These are phyloP conservation scores for Neurospora hispaniola DNA, from an alignment of 495 filamentous ascomycete species.

Conservation along the genomic window DNA sequence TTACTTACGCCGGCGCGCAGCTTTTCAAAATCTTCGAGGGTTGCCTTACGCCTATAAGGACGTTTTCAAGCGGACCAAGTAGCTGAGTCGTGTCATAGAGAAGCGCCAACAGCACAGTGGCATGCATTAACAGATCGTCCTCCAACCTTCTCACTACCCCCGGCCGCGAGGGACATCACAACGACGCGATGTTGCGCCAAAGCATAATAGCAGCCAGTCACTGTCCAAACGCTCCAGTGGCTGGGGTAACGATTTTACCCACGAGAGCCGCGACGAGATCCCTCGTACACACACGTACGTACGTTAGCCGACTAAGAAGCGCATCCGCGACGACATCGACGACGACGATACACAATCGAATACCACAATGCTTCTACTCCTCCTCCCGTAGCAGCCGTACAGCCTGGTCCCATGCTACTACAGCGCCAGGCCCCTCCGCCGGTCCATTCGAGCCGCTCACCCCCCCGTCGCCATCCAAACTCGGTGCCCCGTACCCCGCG, in stretches of 20 bases:
- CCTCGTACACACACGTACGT: not conserved
- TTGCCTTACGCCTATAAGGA: not conserved
- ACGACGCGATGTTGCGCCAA: not conserved
- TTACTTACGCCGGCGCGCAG: not conserved
- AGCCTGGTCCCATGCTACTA: constrained; percentile 1
- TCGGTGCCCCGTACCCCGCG: constrained; percentile 61
- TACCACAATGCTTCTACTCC: not conserved
- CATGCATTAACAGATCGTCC: not conserved
- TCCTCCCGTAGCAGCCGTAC: constrained; percentile 7
- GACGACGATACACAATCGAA: not conserved
- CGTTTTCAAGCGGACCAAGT: not conserved
- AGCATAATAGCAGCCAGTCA: not conserved
- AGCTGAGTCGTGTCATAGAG: not conserved
- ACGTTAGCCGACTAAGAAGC: not conserved
- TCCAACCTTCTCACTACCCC: not conserved
- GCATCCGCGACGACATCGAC: not conserved
- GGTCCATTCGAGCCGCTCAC: constrained; percentile 55
- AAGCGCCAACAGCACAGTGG: not conserved
- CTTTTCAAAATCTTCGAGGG: not conserved
- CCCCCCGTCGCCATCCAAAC: constrained; percentile 69
- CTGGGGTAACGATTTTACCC: not conserved
- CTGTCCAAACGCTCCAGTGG: not conserved
- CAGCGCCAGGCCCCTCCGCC: not conserved
- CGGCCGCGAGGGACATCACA: not conserved
- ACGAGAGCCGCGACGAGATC: not conserved